Evolutionary conservation across 495 filamentous ascomycete species (phyloP).

Genomic region (Penicillium pulvis): DNA sequence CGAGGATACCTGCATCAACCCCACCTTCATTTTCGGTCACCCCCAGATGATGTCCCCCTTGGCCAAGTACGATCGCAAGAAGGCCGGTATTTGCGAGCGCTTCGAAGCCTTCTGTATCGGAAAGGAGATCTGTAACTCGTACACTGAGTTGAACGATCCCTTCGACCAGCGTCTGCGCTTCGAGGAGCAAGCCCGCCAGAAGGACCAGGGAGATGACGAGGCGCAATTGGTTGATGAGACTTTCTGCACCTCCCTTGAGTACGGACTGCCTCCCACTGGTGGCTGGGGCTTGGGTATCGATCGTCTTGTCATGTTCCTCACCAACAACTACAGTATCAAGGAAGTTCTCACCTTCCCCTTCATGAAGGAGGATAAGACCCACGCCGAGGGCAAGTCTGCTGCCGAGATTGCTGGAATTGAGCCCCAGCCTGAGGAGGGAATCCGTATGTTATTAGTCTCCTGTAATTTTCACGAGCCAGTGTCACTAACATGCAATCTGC

Average conservation of each 20-base stretch:
- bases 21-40: constrained; percentile 92
- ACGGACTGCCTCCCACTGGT: constrained; percentile 88
- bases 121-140: constrained; percentile 93
- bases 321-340: constrained; percentile 92
- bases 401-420: constrained; percentile 67
- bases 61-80: constrained; percentile 87
- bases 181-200: constrained; percentile 94
- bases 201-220: constrained; percentile 95
- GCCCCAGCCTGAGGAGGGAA: constrained; percentile 67
- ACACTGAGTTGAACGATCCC: constrained; percentile 97
- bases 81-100: constrained; percentile 86
- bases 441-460: constrained; percentile 56
- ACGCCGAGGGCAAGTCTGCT: constrained; percentile 53
- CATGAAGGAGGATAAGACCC: constrained; percentile 70
- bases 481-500: constrained; percentile 31
- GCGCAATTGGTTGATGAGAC: constrained; percentile 94
- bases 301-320: constrained; percentile 95
- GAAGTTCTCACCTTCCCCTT: constrained; percentile 93
- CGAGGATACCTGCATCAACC: constrained; percentile 90
- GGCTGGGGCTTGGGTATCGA: constrained; percentile 99
- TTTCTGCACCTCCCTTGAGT: constrained; percentile 84
- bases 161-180: constrained; percentile 93
- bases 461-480: constrained; percentile 32
- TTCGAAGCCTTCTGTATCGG: constrained; percentile 98
- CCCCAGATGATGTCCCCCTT: constrained; percentile 98